Evolutionary conservation across 2,329 filamentous ascomycete genomes (phyloP), one percentile per base, ranked within the genome.

Genomic region (Aspergillus novoparasiticus): DNA sequence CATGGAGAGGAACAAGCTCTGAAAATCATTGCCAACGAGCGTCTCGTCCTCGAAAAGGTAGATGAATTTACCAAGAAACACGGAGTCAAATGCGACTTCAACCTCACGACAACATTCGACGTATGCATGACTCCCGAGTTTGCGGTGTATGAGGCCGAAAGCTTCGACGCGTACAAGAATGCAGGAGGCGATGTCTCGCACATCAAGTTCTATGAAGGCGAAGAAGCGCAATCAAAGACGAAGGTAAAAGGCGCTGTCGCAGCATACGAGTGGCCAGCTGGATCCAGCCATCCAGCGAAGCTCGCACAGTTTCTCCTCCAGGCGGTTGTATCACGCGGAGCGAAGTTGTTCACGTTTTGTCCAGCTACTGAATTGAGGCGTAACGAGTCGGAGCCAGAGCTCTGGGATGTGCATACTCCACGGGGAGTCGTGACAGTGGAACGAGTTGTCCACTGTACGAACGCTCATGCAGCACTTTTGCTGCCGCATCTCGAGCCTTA

Each of bases 191-290:
- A 54, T 36, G 51, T 54, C 19, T 54, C 51, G 12, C 51, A 54
- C 19, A 54, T 54, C 12, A 54, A 12, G 19, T 23, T 34, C 19
- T 54, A 54, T 11, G 30, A 54, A 23, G 51, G 51, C 16, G 8
- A 36, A 21, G 51, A 34, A 16, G 51, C 51, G 19, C 30, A 54
- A 23, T 12, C 14, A 6, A 54, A 23, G 19, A 54, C 51, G 2
- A 54, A 80, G 83, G 73, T 83, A 6, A 57, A 68, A 4, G 70
- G 70, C 2, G 78, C 79, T 0, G 59, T 82, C 12, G 76, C 79
- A n/a, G 82, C 82, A 9, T 84, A 84, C 63, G 82, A 84, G 65
- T 84, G 82, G 82, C 80, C 82, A 4, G 82, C 81, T 16, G 82
- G 80, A 3, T 83, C 81, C 3, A 80, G 75, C 39, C 82, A 84